A percentile compares a stretch with the other conserved stretches of the same genome.
phyloP scores from a whole-genome alignment of 2,329 filamentous ascomycete species.

The Onygena corvina region DNA sequence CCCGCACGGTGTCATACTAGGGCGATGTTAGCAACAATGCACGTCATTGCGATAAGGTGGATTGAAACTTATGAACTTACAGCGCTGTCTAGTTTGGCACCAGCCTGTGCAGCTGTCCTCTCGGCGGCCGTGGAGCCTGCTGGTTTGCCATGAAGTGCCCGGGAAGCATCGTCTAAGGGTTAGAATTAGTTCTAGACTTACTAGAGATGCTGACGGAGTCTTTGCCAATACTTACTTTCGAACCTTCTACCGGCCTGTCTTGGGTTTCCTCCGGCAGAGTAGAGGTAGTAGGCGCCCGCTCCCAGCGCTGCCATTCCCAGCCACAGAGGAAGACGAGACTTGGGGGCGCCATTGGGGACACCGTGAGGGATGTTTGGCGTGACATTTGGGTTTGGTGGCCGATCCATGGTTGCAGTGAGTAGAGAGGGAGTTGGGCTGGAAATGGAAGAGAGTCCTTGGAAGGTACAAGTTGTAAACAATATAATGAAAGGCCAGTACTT shows the following conservation, averaged over 20 bases:
- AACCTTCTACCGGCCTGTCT: slow-evolving; percentile 76
- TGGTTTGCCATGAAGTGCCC: slow-evolving; percentile 52
- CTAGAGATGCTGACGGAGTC: not conserved
- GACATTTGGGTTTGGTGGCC: slow-evolving; percentile 5
- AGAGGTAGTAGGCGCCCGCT: slow-evolving; percentile 80
- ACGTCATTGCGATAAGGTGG: not conserved
- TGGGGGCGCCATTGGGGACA: slow-evolving; percentile 21
- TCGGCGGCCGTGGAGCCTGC: slow-evolving; percentile 32
- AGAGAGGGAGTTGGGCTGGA: not conserved
- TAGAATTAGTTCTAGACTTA: not conserved
- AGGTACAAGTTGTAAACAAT: too few species aligned
- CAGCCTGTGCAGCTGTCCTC: slow-evolving; percentile 52
- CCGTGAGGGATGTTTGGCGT: slow-evolving; percentile 15
- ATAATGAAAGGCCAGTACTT: too few species aligned
- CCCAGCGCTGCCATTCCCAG: slow-evolving; percentile 49
- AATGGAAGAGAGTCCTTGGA: not conserved
- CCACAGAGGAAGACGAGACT: slow-evolving; percentile 27
- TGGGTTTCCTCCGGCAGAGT: slow-evolving; percentile 67
- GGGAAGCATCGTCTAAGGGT: slow-evolving; percentile 63
- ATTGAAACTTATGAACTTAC: slow-evolving; percentile 39
- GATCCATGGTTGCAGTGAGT: not conserved
- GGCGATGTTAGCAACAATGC: not conserved
- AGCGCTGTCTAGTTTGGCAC: slow-evolving; percentile 54
- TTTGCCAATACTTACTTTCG: slow-evolving; percentile 52
- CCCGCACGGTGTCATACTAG: slow-evolving; percentile 51